phyloP scores from a whole-genome alignment of 306 rosid species.

The Acacia melanoxylon region DNA sequence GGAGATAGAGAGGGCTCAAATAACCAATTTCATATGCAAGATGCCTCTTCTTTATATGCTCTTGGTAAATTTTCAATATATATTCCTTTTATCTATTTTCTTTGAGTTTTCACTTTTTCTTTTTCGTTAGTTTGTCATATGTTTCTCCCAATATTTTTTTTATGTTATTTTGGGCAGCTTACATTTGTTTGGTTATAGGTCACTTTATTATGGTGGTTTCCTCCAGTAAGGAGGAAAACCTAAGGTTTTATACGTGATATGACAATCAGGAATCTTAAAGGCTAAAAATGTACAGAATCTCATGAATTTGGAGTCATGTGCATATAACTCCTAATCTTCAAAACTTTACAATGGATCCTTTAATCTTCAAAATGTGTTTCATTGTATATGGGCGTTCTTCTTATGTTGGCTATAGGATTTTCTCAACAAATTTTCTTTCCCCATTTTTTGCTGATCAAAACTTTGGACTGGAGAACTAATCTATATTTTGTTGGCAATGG shows the following conservation, averaged over 20 bases:
- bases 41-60: conserved; percentile 39
- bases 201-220: not conserved
- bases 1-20: conserved; percentile 37
- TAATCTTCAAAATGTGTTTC: not conserved
- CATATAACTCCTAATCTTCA: no score
- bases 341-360: no score
- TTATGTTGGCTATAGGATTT: not conserved
- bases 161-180: not conserved
- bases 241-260: not conserved
- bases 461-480: not conserved
- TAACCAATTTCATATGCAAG: conserved; percentile 35
- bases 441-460: conserved; percentile 16
- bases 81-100: conserved; percentile 20
- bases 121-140: not conserved
- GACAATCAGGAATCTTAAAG: not conserved
- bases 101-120: not conserved
- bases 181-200: not conserved
- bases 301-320: no score
- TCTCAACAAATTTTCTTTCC: not conserved
- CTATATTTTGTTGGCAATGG: conserved; percentile 14
- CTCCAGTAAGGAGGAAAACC: not conserved
- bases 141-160: not conserved
- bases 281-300: not conserved
- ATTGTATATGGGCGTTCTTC: not conserved
- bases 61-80: conserved; percentile 48